A percentile compares a stretch with the other conserved stretches of the same genome.
These are phyloP conservation scores for Chrysochromulina tobinii DNA, from an alignment of 78 protist genomes.

Conservation along the genomic window DNA sequence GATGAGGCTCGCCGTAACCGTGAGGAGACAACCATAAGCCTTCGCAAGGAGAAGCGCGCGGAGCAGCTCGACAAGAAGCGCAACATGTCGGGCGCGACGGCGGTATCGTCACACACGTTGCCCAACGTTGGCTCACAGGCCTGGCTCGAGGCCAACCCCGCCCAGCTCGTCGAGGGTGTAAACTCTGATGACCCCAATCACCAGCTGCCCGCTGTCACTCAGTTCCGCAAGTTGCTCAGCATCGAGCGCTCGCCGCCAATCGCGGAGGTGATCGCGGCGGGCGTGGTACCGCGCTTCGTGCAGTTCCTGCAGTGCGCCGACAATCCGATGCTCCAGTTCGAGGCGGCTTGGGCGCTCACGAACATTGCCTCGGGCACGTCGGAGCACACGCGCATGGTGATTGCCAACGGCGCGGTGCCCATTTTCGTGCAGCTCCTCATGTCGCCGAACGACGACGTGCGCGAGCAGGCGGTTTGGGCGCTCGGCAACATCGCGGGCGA, in stretches of 20 bases:
- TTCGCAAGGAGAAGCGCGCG: constrained; percentile 81
- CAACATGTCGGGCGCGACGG: not conserved
- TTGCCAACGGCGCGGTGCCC: constrained; percentile 87
- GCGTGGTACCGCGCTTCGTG: constrained; percentile 90
- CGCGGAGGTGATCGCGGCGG: constrained; percentile 83
- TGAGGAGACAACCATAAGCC: constrained; percentile 58
- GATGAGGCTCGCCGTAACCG: constrained; percentile 71
- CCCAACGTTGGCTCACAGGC: not conserved
- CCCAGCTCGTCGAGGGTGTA: not conserved
- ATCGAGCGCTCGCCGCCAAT: constrained; percentile 93
- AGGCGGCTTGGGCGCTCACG: constrained; percentile 98
- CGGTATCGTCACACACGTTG: not conserved
- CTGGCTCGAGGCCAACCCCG: constrained; percentile 20
- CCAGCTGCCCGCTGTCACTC: constrained; percentile 52
- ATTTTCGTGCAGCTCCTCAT: constrained; percentile 80
- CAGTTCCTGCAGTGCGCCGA: constrained; percentile 64
- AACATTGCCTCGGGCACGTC: constrained; percentile 97
- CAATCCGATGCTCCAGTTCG: constrained; percentile 64
- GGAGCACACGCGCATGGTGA: constrained; percentile 84
- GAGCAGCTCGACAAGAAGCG: constrained; percentile 66
- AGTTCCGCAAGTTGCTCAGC: constrained; percentile 85
- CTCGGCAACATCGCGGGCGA: constrained; percentile 99
- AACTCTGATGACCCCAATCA: constrained; percentile 5
- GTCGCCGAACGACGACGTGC: constrained; percentile 80
- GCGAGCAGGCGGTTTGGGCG: constrained; percentile 98